Evolutionary conservation across 23 red algal species (phyloP).

Genomic region (Agarophyton chilense): DNA sequence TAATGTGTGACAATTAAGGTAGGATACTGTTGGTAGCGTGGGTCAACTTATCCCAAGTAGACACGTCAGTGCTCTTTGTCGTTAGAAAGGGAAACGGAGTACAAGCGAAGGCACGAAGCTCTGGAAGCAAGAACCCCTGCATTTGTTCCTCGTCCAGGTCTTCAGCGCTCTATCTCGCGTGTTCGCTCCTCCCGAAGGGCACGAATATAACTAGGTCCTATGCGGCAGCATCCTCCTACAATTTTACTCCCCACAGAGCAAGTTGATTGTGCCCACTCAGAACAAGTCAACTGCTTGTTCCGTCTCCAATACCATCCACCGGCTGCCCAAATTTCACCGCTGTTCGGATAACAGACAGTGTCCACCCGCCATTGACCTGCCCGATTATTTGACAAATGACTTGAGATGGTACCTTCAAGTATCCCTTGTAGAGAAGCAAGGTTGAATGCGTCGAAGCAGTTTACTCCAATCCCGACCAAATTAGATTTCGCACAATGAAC

Average conservation of each 20-base stretch:
- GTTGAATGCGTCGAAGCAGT: conserved; percentile 13
- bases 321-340: background rate
- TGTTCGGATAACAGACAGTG: conserved; percentile 46
- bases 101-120: background rate
- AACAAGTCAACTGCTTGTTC: background rate
- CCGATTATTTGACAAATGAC: background rate
- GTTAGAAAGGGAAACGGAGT: too few species aligned
- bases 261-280: conserved; percentile 21
- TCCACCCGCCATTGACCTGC: conserved; percentile 31
- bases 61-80: too few species aligned
- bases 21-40: too few species aligned
- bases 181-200: conserved; percentile 10
- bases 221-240: conserved; percentile 50
- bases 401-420: background rate
- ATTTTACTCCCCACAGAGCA: background rate
- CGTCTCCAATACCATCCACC: conserved; percentile 6
- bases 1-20: too few species aligned
- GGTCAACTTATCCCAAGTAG: too few species aligned
- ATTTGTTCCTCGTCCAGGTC: background rate
- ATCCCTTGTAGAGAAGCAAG: background rate
- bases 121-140: background rate
- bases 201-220: conserved; percentile 32
- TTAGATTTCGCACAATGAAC: background rate
- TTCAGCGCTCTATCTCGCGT: background rate
- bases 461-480: conserved; percentile 39